Evolutionary conservation across 2,329 filamentous ascomycete species (phyloP).

Genomic region (Trichoderma sp.): DNA sequence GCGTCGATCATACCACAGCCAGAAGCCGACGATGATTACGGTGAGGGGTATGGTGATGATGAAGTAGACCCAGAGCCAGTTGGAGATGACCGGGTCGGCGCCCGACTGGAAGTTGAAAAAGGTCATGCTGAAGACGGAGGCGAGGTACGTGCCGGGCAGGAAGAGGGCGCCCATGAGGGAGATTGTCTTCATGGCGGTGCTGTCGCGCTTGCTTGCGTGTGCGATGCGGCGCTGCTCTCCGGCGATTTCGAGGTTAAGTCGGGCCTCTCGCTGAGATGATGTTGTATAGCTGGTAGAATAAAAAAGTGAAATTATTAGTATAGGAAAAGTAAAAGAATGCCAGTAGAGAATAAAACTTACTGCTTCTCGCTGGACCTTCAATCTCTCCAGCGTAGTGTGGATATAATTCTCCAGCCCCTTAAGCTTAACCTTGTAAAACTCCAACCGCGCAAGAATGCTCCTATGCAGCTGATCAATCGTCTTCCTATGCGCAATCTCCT

Average conservation of each 20-base stretch:
- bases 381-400: constrained; percentile 59
- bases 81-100: constrained; percentile 47
- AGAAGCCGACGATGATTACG: constrained; percentile 53
- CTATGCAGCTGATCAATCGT: constrained; percentile 50
- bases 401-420: constrained; percentile 64
- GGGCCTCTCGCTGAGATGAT: constrained; percentile 65
- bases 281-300: constrained; percentile 56
- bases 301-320: not conserved
- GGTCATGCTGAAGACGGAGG: constrained; percentile 66
- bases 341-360: constrained; percentile 41
- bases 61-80: constrained; percentile 64
- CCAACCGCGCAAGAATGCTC: constrained; percentile 55
- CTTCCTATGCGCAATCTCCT: constrained; percentile 32
- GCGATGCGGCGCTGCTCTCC: constrained; percentile 61
- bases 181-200: constrained; percentile 65
- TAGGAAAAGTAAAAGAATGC: not conserved
- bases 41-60: constrained; percentile 62
- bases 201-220: constrained; percentile 62
- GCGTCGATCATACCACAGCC: constrained; percentile 55
- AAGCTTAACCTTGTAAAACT: constrained; percentile 63
- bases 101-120: constrained; percentile 63
- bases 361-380: constrained; percentile 63
- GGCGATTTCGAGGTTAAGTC: constrained; percentile 64
- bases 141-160: constrained; percentile 62
- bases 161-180: constrained; percentile 65